Percentiles rank a stretch among this genome's conserved stretches.
Conservation (phyloP, 2,329 filamentous ascomycete species). For the Beauveria varroae region DNA sequence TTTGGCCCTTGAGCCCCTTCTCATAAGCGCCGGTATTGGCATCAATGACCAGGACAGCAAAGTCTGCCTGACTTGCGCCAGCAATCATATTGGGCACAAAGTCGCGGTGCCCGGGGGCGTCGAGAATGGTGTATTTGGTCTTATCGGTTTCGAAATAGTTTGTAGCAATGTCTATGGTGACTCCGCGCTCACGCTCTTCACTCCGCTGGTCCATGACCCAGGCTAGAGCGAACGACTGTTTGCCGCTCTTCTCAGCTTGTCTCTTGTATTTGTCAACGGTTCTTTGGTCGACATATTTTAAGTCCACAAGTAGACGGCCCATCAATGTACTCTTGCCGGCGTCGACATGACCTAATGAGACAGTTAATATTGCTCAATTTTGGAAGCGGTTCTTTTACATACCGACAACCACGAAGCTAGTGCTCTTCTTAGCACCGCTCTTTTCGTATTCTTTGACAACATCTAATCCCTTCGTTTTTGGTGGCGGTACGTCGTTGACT, state of each 20-base stretch:
- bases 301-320: constrained; percentile 84
- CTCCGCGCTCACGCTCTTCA: constrained; percentile 81
- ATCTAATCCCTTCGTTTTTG: constrained; percentile 72
- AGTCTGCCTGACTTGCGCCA: constrained; percentile 90
- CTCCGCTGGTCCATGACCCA: constrained; percentile 93
- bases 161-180: constrained; percentile 94
- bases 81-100: constrained; percentile 99
- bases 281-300: constrained; percentile 79
- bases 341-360: constrained; percentile 74
- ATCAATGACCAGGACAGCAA: constrained; percentile 91
- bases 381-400: constrained; percentile 26
- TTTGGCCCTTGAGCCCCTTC: constrained; percentile 87
- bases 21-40: constrained; percentile 87
- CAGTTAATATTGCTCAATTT: neutral
- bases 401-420: constrained; percentile 92
- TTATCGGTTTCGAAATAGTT: constrained; percentile 88
- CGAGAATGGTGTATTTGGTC: constrained; percentile 85
- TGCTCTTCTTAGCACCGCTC: constrained; percentile 66
- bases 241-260: constrained; percentile 86
- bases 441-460: constrained; percentile 76
- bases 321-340: constrained; percentile 97
- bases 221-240: constrained; percentile 89
- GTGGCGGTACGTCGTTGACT: constrained; percentile 46
- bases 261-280: constrained; percentile 82
- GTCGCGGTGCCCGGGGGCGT: constrained; percentile 89